A percentile compares a stretch with the other conserved stretches of the same genome.
These are phyloP conservation scores for Cardamine resedifolia DNA, from an alignment of 345 rosid genomes.

Conservation along the genomic window DNA sequence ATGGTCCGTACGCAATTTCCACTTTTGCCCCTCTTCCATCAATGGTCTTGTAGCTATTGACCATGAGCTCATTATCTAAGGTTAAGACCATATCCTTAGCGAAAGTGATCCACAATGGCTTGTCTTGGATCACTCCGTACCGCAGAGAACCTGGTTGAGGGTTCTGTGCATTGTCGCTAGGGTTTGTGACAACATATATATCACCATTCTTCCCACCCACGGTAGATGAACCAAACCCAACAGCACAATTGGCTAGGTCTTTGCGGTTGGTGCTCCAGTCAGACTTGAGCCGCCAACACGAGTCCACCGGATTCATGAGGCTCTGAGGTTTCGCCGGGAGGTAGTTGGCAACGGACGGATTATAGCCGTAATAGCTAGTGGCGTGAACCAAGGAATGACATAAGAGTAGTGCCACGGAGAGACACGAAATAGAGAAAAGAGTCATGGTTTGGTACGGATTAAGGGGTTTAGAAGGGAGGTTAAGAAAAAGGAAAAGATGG, in stretches of 20 bases:
- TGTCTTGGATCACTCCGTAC: constrained; percentile 53
- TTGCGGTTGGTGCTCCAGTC: constrained; percentile 73
- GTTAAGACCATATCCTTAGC: constrained; percentile 71
- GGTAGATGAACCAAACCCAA: constrained; percentile 78
- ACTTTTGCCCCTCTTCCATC: constrained; percentile 85
- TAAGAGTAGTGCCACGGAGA: constrained; percentile 16
- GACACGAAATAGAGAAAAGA: constrained; percentile 15
- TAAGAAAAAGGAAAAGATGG: constrained; percentile 16
- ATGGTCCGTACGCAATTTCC: constrained; percentile 77
- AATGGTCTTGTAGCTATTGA: constrained; percentile 82
- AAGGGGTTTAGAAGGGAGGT: constrained; percentile 8
- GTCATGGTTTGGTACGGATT: constrained; percentile 15
- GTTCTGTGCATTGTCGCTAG: constrained; percentile 61
- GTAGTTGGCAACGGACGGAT: constrained; percentile 31
- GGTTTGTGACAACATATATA: constrained; percentile 60
- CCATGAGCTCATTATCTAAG: constrained; percentile 74
- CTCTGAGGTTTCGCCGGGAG: constrained; percentile 31
- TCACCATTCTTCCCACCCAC: constrained; percentile 75
- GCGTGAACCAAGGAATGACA: constrained; percentile 27
- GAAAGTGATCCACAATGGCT: constrained; percentile 78
- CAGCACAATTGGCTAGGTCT: constrained; percentile 64
- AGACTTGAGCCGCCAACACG: constrained; percentile 72
- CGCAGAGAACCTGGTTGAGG: constrained; percentile 72
- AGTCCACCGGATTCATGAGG: constrained; percentile 64
- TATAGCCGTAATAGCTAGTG: constrained; percentile 33